Conservation (phyloP, 2,329 filamentous ascomycete species). For the Pyrenophora tritici-repentis region DNA sequence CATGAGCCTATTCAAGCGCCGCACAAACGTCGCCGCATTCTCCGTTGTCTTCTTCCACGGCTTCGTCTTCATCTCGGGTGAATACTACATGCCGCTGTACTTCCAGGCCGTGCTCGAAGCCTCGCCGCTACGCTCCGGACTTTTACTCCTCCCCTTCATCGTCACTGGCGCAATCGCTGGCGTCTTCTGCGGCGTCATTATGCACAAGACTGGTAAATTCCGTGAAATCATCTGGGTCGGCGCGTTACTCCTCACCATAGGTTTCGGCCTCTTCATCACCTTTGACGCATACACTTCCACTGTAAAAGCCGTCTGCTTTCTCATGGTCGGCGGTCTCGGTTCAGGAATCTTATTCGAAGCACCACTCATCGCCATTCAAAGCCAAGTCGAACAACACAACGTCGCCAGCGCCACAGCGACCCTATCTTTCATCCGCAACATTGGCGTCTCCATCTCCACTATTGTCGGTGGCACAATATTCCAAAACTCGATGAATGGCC, state of each 20-base stretch:
- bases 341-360: conserved; percentile 59
- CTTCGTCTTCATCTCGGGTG: conserved; percentile 58
- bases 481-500: conserved; percentile 64
- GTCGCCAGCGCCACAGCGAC: conserved; percentile 59
- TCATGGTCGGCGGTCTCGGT: conserved; percentile 58
- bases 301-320: conserved; percentile 52
- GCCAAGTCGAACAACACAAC: conserved; percentile 57
- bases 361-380: conserved; percentile 62
- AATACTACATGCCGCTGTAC: conserved; percentile 76
- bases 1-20: conserved; percentile 61
- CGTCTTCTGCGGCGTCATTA: conserved; percentile 54
- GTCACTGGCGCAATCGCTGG: conserved; percentile 52
- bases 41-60: conserved; percentile 55
- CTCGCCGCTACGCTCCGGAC: conserved; percentile 63
- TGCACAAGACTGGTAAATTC: conserved; percentile 53
- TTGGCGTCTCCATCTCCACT: conserved; percentile 54
- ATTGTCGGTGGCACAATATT: conserved; percentile 59
- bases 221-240: conserved; percentile 46
- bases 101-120: conserved; percentile 70
- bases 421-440: conserved; percentile 53
- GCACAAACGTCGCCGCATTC: conserved; percentile 64
- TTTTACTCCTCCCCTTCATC: conserved; percentile 66
- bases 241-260: conserved; percentile 38
- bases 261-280: conserved; percentile 43
- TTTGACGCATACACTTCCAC: conserved; percentile 37